phyloP scores from a whole-genome alignment of 805 yeast genomes.

The Sugiyamaella marilandica region DNA sequence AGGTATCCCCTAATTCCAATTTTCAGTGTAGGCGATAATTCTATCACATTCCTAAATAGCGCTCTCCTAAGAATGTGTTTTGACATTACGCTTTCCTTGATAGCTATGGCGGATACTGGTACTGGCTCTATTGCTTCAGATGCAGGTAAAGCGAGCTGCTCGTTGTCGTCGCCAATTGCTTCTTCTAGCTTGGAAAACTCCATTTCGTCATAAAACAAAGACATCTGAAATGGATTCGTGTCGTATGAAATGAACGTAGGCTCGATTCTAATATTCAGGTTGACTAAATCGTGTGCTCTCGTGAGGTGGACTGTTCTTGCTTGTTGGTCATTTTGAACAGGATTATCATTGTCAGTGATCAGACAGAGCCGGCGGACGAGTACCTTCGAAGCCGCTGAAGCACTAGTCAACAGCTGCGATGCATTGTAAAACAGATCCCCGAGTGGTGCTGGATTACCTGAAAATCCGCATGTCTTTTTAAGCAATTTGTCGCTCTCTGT shows the following conservation, averaged over 20 bases:
- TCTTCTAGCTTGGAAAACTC: slow-evolving; percentile 7
- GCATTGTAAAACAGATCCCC: slow-evolving; percentile 46
- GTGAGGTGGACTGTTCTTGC: slow-evolving; percentile 49
- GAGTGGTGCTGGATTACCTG: slow-evolving; percentile 29
- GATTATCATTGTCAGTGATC: slow-evolving; percentile 72
- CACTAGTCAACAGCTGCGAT: slow-evolving; percentile 46
- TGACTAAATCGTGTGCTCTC: slow-evolving; percentile 56
- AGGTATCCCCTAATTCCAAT: slow-evolving; percentile 72
- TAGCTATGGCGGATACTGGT: slow-evolving; percentile 16
- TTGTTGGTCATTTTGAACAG: slow-evolving; percentile 42
- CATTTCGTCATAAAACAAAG: slow-evolving; percentile 51
- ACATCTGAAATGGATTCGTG: slow-evolving; percentile 39
- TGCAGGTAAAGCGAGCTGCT: slow-evolving; percentile 30
- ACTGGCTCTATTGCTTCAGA: slow-evolving; percentile 21
- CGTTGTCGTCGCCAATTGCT: slow-evolving; percentile 1
- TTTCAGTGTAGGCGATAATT: slow-evolving; percentile 49
- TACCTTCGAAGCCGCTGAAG: background rate
- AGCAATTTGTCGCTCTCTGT: slow-evolving; percentile 4
- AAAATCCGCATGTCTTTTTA: slow-evolving; percentile 16
- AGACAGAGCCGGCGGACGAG: slow-evolving; percentile 51
- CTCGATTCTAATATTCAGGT: slow-evolving; percentile 47
- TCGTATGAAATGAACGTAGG: slow-evolving; percentile 55
- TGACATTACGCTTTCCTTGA: slow-evolving; percentile 39
- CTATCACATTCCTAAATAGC: slow-evolving; percentile 57
- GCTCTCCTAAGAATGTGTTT: slow-evolving; percentile 60